phyloP scores from a whole-genome alignment of 371 early-diverging fungal genomes.

The Fennellomyces sp. region DNA sequence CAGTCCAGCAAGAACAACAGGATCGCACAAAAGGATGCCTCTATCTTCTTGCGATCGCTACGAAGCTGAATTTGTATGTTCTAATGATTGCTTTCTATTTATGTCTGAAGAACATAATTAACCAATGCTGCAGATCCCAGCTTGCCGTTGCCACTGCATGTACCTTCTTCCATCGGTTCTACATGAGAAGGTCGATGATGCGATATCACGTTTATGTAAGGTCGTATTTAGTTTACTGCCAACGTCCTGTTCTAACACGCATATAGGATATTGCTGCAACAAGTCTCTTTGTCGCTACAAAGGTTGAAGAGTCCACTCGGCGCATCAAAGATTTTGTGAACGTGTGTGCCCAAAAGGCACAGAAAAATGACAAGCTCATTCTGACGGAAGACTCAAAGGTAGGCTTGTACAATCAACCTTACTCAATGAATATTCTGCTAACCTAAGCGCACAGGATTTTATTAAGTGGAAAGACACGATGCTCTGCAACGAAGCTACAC shows the following conservation, averaged over 20 bases:
- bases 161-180: conserved; percentile 81
- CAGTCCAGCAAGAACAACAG: conserved; percentile 56
- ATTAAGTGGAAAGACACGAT: conserved; percentile 73
- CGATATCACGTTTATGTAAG: conserved; percentile 69
- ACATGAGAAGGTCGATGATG: conserved; percentile 75
- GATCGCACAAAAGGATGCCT: conserved; percentile 67
- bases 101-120: not conserved
- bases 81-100: not conserved
- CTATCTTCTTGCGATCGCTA: conserved; percentile 68
- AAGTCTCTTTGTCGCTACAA: conserved; percentile 75
- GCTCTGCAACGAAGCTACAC: conserved; percentile 65
- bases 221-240: too few relatives aligned
- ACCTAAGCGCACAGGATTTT: conserved; percentile 51
- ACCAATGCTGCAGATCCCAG: too few relatives aligned
- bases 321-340: conserved; percentile 62
- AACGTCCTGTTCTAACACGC: not conserved
- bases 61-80: conserved; percentile 61
- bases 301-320: conserved; percentile 79
- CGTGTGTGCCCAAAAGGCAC: conserved; percentile 61
- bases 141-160: conserved; percentile 71
- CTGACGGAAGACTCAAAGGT: conserved; percentile 48
- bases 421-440: not conserved
- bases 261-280: conserved; percentile 79
- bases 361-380: conserved; percentile 57
- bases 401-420: not conserved